Evolutionary conservation across 164 flowering plant species (phyloP).

Genomic region (Berberis thunbergii): DNA sequence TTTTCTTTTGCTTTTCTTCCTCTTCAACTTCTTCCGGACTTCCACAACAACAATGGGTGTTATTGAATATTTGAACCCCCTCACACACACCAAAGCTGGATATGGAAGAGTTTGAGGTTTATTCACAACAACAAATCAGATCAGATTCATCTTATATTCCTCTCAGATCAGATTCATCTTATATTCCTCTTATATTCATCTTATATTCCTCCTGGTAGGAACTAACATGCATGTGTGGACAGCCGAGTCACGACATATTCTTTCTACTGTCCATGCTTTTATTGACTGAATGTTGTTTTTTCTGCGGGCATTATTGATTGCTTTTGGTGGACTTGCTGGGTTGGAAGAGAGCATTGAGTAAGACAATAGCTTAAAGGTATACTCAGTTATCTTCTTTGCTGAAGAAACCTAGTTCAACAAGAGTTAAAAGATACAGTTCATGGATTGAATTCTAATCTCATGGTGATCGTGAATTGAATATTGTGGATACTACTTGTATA

Average conservation of each 20-base stretch:
- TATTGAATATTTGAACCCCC: too few relatives aligned
- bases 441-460: not conserved
- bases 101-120: too few relatives aligned
- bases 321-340: constrained; percentile 99
- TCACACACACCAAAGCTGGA: too few relatives aligned
- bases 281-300: not conserved
- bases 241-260: not conserved
- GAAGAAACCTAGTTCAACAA: not conserved
- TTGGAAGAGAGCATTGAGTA: constrained; percentile 87
- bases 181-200: too few relatives aligned
- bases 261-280: not conserved
- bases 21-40: too few relatives aligned
- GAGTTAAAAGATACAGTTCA: not conserved
- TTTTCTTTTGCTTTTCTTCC: too few relatives aligned
- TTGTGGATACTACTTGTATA: not conserved
- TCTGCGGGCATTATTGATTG: constrained; percentile 75
- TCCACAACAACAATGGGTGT: too few relatives aligned
- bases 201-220: too few relatives aligned
- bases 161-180: too few relatives aligned
- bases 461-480: not conserved
- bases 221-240: not conserved
- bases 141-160: too few relatives aligned
- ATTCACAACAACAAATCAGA: too few relatives aligned
- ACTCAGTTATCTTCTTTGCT: not conserved
- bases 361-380: constrained; percentile 65